These are phyloP conservation scores for Camellia sinensis DNA, from an alignment of 148 eudicot genomes.

Conservation along the genomic window DNA sequence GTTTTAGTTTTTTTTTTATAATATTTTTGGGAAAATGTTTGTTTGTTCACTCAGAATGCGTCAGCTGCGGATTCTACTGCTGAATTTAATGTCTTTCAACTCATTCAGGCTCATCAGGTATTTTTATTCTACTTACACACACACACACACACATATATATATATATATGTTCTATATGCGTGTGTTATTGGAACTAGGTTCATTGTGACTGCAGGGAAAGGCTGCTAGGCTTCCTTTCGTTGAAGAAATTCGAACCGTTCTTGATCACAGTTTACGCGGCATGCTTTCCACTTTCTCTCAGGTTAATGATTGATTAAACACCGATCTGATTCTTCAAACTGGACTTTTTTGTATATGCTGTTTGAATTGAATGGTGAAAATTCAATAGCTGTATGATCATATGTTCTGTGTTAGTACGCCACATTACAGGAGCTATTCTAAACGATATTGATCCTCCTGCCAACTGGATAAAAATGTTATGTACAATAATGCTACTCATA, in stretches of 20 bases:
- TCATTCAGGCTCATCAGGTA: constrained; percentile 89
- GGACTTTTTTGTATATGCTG: too few relatives aligned
- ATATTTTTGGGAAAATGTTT: not conserved
- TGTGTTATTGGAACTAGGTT: not conserved
- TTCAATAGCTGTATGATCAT: too few relatives aligned
- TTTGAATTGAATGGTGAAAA: too few relatives aligned
- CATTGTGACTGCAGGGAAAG: constrained; percentile 51
- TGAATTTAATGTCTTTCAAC: constrained; percentile 44
- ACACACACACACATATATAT: too few relatives aligned
- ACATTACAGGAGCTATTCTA: not conserved
- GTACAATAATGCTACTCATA: too few relatives aligned
- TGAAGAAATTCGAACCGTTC: constrained; percentile 67
- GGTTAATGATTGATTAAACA: constrained; percentile 26
- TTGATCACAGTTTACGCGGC: constrained; percentile 62
- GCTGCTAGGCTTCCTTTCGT: constrained; percentile 78
- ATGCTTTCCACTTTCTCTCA: constrained; percentile 86
- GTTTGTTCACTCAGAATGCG: constrained; percentile 27
- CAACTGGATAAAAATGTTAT: too few relatives aligned
- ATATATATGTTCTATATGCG: not conserved
- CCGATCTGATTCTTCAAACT: too few relatives aligned
- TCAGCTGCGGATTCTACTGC: constrained; percentile 36
- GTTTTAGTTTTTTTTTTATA: not conserved
- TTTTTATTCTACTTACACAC: not conserved
- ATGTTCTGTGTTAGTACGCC: not conserved
- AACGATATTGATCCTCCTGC: too few relatives aligned